Conservation (phyloP, 2,329 filamentous ascomycete species). For the Emergomyces orientalis region DNA sequence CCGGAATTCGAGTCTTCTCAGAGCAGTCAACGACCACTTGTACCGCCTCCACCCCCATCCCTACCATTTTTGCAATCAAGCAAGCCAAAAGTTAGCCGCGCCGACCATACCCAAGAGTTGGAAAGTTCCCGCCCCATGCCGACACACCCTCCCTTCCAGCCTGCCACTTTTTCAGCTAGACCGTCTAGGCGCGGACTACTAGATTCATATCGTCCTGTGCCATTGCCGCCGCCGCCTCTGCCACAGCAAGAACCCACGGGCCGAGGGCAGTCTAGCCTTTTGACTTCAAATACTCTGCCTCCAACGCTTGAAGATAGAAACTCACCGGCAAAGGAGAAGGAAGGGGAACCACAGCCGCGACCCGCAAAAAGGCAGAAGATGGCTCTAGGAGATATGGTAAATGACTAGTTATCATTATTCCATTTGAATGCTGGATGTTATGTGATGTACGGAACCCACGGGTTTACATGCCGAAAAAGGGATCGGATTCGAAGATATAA, state of each 20-base stretch:
- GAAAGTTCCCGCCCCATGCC: not conserved
- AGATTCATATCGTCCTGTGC: not conserved
- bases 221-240: not conserved
- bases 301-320: conserved; percentile 4
- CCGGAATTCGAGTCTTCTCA: conserved; percentile 7
- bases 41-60: not conserved
- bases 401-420: conserved; percentile 9
- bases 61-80: not conserved
- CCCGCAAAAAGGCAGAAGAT: conserved; percentile 15
- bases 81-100: not conserved
- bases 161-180: not conserved
- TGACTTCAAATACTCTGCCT: not conserved
- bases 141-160: conserved; percentile 5
- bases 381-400: conserved; percentile 18
- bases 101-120: not conserved
- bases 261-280: conserved; percentile 6
- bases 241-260: conserved; percentile 1
- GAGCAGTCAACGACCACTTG: not conserved
- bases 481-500: not conserved
- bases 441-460: not conserved
- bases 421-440: not conserved
- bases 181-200: not conserved
- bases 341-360: conserved; percentile 2
- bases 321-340: not conserved
- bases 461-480: not conserved